These are phyloP conservation scores for Amesomyces nigricolor DNA, from an alignment of 2,329 filamentous ascomycete genomes.

Conservation along the genomic window DNA sequence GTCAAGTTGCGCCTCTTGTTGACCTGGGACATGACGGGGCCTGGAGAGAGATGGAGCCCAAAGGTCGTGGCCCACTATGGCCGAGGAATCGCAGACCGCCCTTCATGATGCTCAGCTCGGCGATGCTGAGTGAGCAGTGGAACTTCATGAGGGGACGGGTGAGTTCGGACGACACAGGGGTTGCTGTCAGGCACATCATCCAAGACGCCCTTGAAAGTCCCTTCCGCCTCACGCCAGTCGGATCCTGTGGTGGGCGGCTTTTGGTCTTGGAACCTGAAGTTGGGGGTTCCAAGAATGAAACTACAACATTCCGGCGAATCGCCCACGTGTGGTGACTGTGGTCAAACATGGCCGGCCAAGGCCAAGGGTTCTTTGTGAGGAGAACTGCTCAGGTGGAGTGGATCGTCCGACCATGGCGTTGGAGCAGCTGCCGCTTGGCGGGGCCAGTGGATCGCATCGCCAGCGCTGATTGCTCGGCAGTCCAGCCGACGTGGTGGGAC, in stretches of 20 bases:
- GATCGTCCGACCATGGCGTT: constrained; percentile 12
- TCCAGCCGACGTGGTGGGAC: constrained; percentile 11
- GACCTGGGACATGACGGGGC: background rate
- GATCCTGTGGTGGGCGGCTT: background rate
- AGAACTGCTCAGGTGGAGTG: background rate
- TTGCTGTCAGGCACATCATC: background rate
- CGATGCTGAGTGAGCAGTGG: background rate
- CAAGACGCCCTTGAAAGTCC: background rate
- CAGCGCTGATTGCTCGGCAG: constrained; percentile 5
- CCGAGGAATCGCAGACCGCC: background rate
- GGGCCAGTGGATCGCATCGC: background rate
- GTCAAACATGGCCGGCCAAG: background rate
- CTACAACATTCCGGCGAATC: background rate
- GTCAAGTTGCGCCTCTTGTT: background rate
- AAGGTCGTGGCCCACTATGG: background rate
- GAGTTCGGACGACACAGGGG: constrained; percentile 9
- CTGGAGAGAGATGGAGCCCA: background rate
- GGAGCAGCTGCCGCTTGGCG: constrained; percentile 5
- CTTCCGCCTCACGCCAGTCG: background rate
- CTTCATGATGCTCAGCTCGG: background rate
- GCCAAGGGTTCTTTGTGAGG: background rate
- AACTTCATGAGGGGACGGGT: background rate
- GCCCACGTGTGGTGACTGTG: background rate
- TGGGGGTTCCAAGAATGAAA: background rate
- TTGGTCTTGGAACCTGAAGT: too few species aligned